A percentile compares a stretch with the other conserved stretches of the same genome.
These are phyloP conservation scores for Hanseniaspora occidentalis DNA, from an alignment of 805 yeast genomes.

Conservation along the genomic window DNA sequence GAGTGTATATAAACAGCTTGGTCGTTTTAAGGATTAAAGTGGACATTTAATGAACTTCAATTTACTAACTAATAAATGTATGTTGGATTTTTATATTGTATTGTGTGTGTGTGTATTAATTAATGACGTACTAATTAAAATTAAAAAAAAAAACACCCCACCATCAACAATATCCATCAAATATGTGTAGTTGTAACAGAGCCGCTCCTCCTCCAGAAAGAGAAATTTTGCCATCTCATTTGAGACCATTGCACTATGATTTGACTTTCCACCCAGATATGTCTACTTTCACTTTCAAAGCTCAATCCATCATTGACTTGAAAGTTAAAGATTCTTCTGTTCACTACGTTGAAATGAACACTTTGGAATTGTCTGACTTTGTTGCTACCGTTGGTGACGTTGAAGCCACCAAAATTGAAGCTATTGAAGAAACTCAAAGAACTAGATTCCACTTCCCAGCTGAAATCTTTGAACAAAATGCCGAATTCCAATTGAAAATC, in stretches of 20 bases:
- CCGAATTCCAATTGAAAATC: constrained; percentile 34
- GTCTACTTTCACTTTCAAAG: constrained; percentile 45
- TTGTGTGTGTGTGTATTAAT: too few species aligned
- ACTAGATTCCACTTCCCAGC: constrained; percentile 45
- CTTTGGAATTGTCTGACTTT: constrained; percentile 51
- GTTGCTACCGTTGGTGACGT: constrained; percentile 28
- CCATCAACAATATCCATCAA: not conserved
- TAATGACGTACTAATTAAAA: too few species aligned
- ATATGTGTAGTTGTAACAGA: not conserved
- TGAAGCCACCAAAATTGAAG: constrained; percentile 25
- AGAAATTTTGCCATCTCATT: constrained; percentile 45
- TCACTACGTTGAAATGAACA: constrained; percentile 40
- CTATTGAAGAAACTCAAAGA: constrained; percentile 39
- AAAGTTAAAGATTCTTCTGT: constrained; percentile 34
- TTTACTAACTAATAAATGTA: too few species aligned
- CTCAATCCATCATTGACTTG: constrained; percentile 42
- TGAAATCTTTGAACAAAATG: constrained; percentile 21
- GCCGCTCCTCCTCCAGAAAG: constrained; percentile 16
- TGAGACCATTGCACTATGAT: constrained; percentile 65
- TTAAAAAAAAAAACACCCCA: not conserved
- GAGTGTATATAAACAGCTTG: too few species aligned
- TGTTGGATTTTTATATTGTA: too few species aligned
- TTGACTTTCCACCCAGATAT: constrained; percentile 53
- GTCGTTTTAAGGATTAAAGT: too few species aligned
- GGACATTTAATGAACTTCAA: too few species aligned